Conservation (phyloP, 352 stramenopile genomes). For the Phytopythium oedochilum region DNA sequence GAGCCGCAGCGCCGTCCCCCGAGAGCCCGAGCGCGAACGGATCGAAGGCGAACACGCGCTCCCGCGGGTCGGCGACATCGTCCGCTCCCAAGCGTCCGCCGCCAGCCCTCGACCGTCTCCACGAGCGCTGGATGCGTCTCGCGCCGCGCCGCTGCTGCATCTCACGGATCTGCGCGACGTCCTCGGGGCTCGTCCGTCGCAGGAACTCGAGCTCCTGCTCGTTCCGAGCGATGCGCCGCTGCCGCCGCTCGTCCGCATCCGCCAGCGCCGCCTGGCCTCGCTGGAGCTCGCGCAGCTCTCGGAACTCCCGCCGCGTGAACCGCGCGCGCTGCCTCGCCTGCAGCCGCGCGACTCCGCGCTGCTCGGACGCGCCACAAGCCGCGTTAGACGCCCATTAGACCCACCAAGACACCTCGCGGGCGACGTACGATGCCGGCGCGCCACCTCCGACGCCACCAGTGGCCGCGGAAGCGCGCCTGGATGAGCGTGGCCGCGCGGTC, state of each 20-base stretch:
- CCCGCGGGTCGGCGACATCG: conserved; percentile 5
- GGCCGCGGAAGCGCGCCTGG: conserved; percentile 47
- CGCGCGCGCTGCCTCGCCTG: conserved; percentile 57
- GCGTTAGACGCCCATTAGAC: conserved; percentile 5
- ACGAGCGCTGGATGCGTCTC: conserved; percentile 37
- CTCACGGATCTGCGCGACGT: conserved; percentile 34
- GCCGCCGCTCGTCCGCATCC: conserved; percentile 30
- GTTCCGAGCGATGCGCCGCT: conserved; percentile 52
- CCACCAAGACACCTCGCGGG: background rate
- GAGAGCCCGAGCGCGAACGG: conserved; percentile 15
- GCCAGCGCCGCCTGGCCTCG: conserved; percentile 49
- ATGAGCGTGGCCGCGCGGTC: conserved; percentile 47
- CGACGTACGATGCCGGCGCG: conserved; percentile 26
- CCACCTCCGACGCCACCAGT: conserved; percentile 23
- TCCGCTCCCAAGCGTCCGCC: background rate
- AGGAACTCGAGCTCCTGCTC: conserved; percentile 69
- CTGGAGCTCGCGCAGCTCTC: conserved; percentile 39
- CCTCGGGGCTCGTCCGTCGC: conserved; percentile 40
- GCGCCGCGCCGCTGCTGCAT: conserved; percentile 43
- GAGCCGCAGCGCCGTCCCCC: background rate
- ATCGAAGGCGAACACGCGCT: conserved; percentile 30
- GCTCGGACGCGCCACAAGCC: conserved; percentile 4
- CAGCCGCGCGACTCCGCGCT: conserved; percentile 47
- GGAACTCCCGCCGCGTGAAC: conserved; percentile 49
- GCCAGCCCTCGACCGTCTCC: conserved; percentile 11